Percentiles rank a stretch among this genome's conserved stretches.
Conservation (phyloP, 2,329 filamentous ascomycete species). For the Fusarium citri region DNA sequence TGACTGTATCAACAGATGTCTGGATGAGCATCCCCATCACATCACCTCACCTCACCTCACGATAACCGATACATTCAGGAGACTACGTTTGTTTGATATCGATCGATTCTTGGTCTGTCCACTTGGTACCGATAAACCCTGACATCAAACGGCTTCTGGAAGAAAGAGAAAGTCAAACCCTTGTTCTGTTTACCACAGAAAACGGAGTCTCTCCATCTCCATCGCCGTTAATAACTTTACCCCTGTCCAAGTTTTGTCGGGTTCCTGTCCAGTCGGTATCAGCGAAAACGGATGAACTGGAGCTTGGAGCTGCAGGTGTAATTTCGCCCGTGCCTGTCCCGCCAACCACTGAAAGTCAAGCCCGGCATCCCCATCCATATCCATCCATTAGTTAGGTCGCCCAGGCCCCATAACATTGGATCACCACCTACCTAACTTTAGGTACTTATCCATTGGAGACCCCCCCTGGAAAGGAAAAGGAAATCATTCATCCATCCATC, state of each 20-base stretch:
- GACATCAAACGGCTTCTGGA: constrained; percentile 25
- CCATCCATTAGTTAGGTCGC: constrained; percentile 23
- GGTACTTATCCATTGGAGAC: constrained; percentile 23
- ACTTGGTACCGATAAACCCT: constrained; percentile 6
- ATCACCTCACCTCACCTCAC: neutral
- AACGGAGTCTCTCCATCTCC: constrained; percentile 2
- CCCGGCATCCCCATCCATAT: neutral
- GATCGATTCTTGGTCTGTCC: constrained; percentile 8
- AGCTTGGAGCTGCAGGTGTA: constrained; percentile 35
- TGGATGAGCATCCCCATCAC: neutral
- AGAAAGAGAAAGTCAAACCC: constrained; percentile 25
- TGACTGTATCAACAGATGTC: neutral
- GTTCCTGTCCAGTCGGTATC: constrained; percentile 18
- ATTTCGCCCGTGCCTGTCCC: constrained; percentile 43
- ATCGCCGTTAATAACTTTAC: constrained; percentile 18
- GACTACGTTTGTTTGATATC: neutral
- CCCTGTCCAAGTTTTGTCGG: constrained; percentile 8
- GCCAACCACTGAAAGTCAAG: constrained; percentile 39
- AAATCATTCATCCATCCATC: constrained; percentile 47
- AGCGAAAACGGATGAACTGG: constrained; percentile 19
- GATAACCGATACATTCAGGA: constrained; percentile 1
- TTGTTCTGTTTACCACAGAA: constrained; percentile 22
- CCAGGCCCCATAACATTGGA: constrained; percentile 37
- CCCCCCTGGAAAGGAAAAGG: constrained; percentile 46
- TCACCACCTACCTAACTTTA: neutral